Evolutionary conservation across 495 filamentous ascomycete species (phyloP).

Genomic region (Paragyromitra xinjiangensis): DNA sequence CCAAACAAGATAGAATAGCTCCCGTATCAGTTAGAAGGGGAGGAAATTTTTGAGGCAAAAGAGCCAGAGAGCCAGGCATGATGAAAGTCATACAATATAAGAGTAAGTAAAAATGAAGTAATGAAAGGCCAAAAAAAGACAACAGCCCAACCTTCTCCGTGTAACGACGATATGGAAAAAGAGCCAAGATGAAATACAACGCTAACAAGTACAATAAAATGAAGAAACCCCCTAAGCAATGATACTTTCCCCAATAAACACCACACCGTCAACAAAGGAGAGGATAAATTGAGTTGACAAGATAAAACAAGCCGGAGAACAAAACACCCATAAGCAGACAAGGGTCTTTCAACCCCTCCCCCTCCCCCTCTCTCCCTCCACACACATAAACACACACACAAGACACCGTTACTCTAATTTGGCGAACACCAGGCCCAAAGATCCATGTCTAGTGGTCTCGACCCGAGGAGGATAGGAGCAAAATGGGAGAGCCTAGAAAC

Average conservation of each 20-base stretch:
- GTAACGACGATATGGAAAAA: conserved; percentile 18
- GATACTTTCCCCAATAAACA: conserved; percentile 29
- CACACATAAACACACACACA: not conserved
- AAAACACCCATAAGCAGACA: conserved; percentile 10
- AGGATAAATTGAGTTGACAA: not conserved
- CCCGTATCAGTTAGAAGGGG: not conserved
- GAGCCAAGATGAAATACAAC: not conserved
- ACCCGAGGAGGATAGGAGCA: not conserved
- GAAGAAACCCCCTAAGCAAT: conserved; percentile 35
- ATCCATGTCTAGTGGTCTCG: not conserved
- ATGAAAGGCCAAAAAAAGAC: conserved; percentile 28
- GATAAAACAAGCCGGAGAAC: conserved; percentile 6
- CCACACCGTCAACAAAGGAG: conserved; percentile 37
- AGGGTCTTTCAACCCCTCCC: not conserved
- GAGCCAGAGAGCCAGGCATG: not conserved
- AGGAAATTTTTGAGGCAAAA: not conserved
- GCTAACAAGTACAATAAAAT: conserved; percentile 3
- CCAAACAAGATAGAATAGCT: not conserved
- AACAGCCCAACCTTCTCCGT: conserved; percentile 42
- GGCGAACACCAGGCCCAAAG: not conserved
- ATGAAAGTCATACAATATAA: conserved; percentile 23
- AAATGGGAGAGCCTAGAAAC: conserved; percentile 19
- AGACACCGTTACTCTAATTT: conserved; percentile 18
- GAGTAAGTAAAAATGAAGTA: conserved; percentile 2
- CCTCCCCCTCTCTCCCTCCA: too few relatives aligned